Evolutionary conservation across 306 rosid species (phyloP), one percentile per base, ranked within the genome.

Genomic region (Rosa multiflora): DNA sequence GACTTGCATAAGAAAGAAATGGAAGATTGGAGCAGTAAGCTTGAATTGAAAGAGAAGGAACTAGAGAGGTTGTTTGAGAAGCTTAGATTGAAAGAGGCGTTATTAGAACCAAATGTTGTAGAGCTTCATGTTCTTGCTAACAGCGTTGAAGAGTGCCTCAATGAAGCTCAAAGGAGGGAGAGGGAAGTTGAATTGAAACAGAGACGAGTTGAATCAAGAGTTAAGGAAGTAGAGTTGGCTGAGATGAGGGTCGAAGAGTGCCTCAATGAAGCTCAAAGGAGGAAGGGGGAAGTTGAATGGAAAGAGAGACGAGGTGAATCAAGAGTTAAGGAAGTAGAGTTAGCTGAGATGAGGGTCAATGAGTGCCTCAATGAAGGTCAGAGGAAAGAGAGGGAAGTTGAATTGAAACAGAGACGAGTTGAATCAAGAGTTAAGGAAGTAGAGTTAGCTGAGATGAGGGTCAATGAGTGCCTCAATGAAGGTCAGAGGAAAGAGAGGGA

Each of bases 21-120:
- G 66, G 75, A 72, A 75, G 82, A 72, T 21, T 52, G 53, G 10
- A 59, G 13, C 6, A 23, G 67, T 40, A 63, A 64, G 47, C 8
- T 52, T 42, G 70, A 49, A 18, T 63, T 76, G 40, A 72, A 20
- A 70, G 76, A 46, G 75, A 64, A 37, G 17, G 17, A 61, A 4
- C 2, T 61, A 1, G 67, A 26, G 67, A 8, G 17, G 37, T 11
- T 61, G 67, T 61, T 10, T 0, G 40, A 61, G 17, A 56, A n/a
- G 62, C 12, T 56, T 40, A 23, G n/a, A 13, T 59, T 70, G 76
- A 59, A 20, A 44, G 78, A 56, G 66, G 51, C 35, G 52, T 71
- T 56, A 20, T 56, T 56, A 8, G 62, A 56, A n/a, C 67, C 67
- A 10, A 61, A 61, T 61, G 17, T 23, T 0, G 37, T 49, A 8